These are phyloP conservation scores for Diaporthe amygdali DNA, from an alignment of 2,329 filamentous ascomycete genomes.

Conservation along the genomic window DNA sequence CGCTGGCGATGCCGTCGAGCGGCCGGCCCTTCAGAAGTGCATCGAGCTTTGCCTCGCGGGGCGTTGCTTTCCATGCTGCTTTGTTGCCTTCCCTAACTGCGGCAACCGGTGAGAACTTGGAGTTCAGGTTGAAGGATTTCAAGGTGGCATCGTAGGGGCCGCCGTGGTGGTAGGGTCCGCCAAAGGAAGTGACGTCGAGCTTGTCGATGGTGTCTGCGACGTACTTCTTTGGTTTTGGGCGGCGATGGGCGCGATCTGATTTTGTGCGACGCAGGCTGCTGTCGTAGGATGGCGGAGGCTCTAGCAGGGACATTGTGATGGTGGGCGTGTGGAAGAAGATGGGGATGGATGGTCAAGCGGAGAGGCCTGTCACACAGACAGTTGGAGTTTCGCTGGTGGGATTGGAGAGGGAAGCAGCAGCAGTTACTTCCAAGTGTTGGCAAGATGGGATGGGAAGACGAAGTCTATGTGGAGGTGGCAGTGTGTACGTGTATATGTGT, in stretches of 20 bases:
- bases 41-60: slow-evolving; percentile 77
- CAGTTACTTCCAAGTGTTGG: background rate
- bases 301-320: slow-evolving; percentile 20
- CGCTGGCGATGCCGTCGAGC: slow-evolving; percentile 76
- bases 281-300: slow-evolving; percentile 13
- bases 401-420: no score
- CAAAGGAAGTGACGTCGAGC: slow-evolving; percentile 69
- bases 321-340: background rate
- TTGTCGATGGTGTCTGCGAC: slow-evolving; percentile 78
- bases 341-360: background rate
- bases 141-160: slow-evolving; percentile 89
- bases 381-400: no score
- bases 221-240: slow-evolving; percentile 34
- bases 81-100: slow-evolving; percentile 76
- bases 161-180: slow-evolving; percentile 80
- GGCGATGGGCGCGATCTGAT: slow-evolving; percentile 68
- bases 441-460: background rate
- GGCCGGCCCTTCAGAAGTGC: slow-evolving; percentile 76
- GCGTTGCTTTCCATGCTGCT: slow-evolving; percentile 82
- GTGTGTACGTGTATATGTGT: no score
- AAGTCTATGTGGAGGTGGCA: background rate
- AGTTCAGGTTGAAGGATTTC: slow-evolving; percentile 72
- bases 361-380: background rate
- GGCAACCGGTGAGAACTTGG: slow-evolving; percentile 71
- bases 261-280: slow-evolving; percentile 17